Evolutionary conservation across 2,329 filamentous ascomycete species (phyloP), one percentile per base, ranked within the genome.

Genomic region (Colletotrichum cordylinicola): DNA sequence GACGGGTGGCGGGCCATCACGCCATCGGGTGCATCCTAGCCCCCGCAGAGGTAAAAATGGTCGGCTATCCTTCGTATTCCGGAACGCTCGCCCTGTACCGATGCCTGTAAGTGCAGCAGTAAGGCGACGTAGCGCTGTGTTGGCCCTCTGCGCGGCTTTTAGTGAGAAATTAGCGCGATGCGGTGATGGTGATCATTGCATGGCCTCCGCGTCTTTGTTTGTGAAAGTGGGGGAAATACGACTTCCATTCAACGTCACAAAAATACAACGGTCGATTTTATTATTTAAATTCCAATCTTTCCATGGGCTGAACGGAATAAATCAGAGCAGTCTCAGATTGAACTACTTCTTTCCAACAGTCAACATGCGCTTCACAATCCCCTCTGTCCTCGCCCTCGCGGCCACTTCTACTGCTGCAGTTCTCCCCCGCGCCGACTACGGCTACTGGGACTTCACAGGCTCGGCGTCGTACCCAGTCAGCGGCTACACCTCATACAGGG

Each of bases 361-460:
- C 21, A 55, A 13, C 2, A 70, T 70, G 68, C 56, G 39, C n/a
- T 55, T 52, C 21, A 8, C 37, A 27, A 35, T 37, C 31, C 13
- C 29, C 68, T 52, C 68, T 2, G 29, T 64, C 18, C 18, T 70
- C 29, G 27, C 29, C 21, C 29, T 67, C 8, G 48, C 62, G 12
- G 27, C 61, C n/a, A 2, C 27, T 27, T 43, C 33, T 3, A 4
- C 48, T 8, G 61, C 70, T 15, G 35, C 33, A 7, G 66, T 58
- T 13, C 21, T 16, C 13, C n/a, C 27, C 37, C 24, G 52, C 61
- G 35, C 62, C 15, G 70, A 67, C 27, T 72, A 72, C 52, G 70
- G 61, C 9, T 72, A 43, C 48, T 72, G 61, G 70, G 70, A 72
- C 48, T 72, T 72, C 62, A 43, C 70, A 4, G 70, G 70, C 18